A percentile compares a stretch with the other conserved stretches of the same genome.
Conservation (phyloP, 768 basidiomycete species). For the Brasilioporus rufonigricans region DNA sequence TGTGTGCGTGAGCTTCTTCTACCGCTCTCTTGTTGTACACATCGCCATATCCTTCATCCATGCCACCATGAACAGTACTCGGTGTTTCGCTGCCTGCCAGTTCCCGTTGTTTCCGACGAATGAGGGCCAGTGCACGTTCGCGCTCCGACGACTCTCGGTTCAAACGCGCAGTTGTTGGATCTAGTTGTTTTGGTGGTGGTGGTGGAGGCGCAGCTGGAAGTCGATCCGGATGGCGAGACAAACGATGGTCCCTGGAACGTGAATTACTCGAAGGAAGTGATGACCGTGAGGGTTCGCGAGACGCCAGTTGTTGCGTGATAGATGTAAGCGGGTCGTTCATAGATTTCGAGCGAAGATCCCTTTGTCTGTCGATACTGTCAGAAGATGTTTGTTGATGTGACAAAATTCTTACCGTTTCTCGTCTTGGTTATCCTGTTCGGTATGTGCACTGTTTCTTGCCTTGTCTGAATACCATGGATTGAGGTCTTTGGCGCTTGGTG, state of each 20-base stretch:
- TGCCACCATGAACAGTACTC: conserved; percentile 56
- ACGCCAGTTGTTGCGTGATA: conserved; percentile 63
- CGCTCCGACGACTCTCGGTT: conserved; percentile 75
- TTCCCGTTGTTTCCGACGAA: conserved; percentile 64
- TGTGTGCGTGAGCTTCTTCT: conserved; percentile 60
- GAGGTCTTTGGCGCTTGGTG: conserved; percentile 72
- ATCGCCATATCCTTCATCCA: conserved; percentile 56
- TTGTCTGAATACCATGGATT: conserved; percentile 71
- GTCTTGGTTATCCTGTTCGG: conserved; percentile 30
- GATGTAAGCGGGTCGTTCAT: conserved; percentile 71
- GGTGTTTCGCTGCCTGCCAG: conserved; percentile 66
- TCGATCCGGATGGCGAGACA: conserved; percentile 5
- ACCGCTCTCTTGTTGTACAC: conserved; percentile 70
- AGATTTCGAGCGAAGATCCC: conserved; percentile 62
- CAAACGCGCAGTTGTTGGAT: conserved; percentile 54
- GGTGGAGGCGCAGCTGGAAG: conserved; percentile 7
- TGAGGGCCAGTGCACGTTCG: conserved; percentile 69
- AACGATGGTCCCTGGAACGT: conserved; percentile 19
- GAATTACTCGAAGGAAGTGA: conserved; percentile 9
- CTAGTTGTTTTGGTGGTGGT: conserved; percentile 34
- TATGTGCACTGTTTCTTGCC: conserved; percentile 20
- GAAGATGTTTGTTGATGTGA: not conserved
- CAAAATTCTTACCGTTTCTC: conserved; percentile 36
- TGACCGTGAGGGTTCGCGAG: conserved; percentile 28
- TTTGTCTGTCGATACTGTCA: conserved; percentile 40